These are phyloP conservation scores for Berberis vulgaris DNA, from an alignment of 164 flowering plant genomes.

Conservation along the genomic window DNA sequence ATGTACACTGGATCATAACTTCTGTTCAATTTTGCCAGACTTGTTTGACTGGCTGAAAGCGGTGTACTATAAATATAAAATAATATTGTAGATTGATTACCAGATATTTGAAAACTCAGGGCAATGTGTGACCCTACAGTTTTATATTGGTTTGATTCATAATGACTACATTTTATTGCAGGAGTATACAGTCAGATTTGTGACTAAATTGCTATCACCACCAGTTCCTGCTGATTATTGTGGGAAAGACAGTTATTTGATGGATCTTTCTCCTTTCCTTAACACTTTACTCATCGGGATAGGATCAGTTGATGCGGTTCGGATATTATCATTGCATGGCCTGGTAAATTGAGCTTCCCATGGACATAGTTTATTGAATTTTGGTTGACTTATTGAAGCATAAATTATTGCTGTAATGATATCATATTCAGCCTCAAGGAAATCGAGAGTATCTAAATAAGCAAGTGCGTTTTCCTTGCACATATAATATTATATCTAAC, in stretches of 20 bases:
- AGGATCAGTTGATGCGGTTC: slow-evolving; percentile 73
- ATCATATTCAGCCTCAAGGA: background rate
- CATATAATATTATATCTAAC: background rate
- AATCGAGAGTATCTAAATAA: background rate
- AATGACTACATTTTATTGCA: slow-evolving; percentile 22
- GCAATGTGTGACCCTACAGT: too few relatives aligned
- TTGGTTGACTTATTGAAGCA: background rate
- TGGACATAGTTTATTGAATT: background rate
- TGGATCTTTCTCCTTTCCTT: slow-evolving; percentile 69
- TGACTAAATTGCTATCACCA: slow-evolving; percentile 69
- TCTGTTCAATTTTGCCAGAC: too few relatives aligned
- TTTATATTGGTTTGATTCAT: too few relatives aligned
- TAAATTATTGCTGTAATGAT: background rate
- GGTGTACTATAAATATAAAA: too few relatives aligned
- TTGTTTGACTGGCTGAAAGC: too few relatives aligned
- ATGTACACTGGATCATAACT: too few relatives aligned
- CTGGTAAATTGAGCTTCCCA: slow-evolving; percentile 46
- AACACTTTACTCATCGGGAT: slow-evolving; percentile 71
- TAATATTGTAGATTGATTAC: too few relatives aligned
- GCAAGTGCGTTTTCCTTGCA: background rate
- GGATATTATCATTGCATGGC: slow-evolving; percentile 86
- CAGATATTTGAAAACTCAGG: too few relatives aligned
- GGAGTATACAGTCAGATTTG: slow-evolving; percentile 77
- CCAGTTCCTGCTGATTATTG: slow-evolving; percentile 61
- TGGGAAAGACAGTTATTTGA: slow-evolving; percentile 70